These are phyloP conservation scores for Ceratorhiza oryzae-sativae DNA, from an alignment of 1,284 basidiomycete genomes.

Conservation along the genomic window DNA sequence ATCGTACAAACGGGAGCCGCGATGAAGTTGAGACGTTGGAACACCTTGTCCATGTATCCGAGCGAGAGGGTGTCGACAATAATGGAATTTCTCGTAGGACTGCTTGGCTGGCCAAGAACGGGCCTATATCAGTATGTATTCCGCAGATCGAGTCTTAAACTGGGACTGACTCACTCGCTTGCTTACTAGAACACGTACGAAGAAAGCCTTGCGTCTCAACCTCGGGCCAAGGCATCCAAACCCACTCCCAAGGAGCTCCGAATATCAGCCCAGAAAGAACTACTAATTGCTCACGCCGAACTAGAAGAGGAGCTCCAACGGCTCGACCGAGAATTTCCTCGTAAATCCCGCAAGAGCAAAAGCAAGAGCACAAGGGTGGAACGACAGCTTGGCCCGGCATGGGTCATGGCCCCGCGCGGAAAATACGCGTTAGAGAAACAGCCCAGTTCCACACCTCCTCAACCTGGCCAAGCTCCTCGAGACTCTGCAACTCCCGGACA, in stretches of 20 bases:
- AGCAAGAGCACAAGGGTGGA: not conserved
- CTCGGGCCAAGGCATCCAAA: not conserved
- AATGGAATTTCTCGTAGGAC: conserved; percentile 24
- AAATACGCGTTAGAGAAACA: not conserved
- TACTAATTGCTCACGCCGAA: not conserved
- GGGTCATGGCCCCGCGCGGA: not conserved
- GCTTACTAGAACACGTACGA: conserved; percentile 11
- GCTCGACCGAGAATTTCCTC: not conserved
- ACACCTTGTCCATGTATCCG: not conserved
- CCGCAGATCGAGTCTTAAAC: not conserved
- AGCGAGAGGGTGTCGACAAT: conserved; percentile 7
- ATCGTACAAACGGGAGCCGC: not conserved
- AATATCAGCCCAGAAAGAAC: not conserved
- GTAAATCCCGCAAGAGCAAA: not conserved
- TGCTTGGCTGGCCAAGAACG: conserved; percentile 29
- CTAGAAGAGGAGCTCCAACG: not conserved
- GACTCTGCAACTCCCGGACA: too few relatives aligned
- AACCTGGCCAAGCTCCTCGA: not conserved
- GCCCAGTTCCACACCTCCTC: not conserved
- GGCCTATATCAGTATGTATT: conserved; percentile 12
- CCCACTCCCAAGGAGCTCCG: conserved; percentile 15
- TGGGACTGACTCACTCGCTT: not conserved
- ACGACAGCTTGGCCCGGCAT: not conserved
- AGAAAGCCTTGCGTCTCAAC: not conserved
- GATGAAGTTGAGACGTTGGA: not conserved